These are phyloP conservation scores for Pythium periplocum DNA, from an alignment of 352 stramenopile species.

Conservation along the genomic window DNA sequence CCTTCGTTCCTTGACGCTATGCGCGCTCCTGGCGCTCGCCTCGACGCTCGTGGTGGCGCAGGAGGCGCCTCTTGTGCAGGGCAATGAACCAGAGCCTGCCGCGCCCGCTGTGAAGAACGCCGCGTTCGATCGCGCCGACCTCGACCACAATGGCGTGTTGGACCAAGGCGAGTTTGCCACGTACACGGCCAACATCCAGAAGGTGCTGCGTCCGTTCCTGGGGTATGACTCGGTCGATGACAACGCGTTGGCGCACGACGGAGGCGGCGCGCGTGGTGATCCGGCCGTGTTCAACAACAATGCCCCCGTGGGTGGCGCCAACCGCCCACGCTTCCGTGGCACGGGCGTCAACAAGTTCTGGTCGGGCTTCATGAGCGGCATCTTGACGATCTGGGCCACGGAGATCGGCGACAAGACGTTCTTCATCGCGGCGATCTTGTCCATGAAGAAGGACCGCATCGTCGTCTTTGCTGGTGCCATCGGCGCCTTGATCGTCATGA, in stretches of 20 bases:
- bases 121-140: constrained; percentile 62
- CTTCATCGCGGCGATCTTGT: constrained; percentile 97
- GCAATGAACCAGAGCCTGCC: constrained; percentile 5
- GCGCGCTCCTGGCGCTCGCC: constrained; percentile 5
- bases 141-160: constrained; percentile 65
- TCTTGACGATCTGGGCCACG: constrained; percentile 97
- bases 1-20: too few species aligned
- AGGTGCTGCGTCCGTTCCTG: constrained; percentile 48
- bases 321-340: constrained; percentile 29
- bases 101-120: constrained; percentile 17
- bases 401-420: constrained; percentile 99
- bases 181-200: constrained; percentile 51
- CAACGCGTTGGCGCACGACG: constrained; percentile 1
- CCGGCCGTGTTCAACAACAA: too few species aligned
- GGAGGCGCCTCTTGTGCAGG: constrained; percentile 4
- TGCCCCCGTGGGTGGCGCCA: not conserved
- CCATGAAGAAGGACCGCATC: constrained; percentile 93
- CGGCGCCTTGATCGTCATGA: constrained; percentile 95
- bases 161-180: constrained; percentile 59
- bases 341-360: constrained; percentile 72
- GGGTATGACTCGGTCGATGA: constrained; percentile 12
- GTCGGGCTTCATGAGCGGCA: constrained; percentile 82
- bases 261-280: constrained; percentile 3
- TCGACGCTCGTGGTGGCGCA: constrained; percentile 10
- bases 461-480: constrained; percentile 96